A percentile compares a stretch with the other conserved stretches of the same genome.
Conservation (phyloP, 2,329 filamentous ascomycete species). For the Ophiocordyceps sinensis region DNA sequence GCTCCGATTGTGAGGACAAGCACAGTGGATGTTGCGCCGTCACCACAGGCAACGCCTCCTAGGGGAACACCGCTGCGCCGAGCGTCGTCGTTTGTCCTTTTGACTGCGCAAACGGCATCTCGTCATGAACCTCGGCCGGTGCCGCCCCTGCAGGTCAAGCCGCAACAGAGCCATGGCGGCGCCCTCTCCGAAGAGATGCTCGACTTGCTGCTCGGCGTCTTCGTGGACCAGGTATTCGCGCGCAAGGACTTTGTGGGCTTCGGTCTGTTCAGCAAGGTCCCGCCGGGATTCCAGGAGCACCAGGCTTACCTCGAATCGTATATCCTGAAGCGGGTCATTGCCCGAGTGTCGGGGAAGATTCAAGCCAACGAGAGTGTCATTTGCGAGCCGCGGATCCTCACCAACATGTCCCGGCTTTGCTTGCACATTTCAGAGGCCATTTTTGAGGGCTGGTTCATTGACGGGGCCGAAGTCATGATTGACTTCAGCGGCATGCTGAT, state of each 20-base stretch:
- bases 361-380: conserved; percentile 58
- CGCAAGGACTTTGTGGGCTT: conserved; percentile 88
- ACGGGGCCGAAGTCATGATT: conserved; percentile 68
- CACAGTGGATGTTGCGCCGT: conserved; percentile 35
- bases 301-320: conserved; percentile 94
- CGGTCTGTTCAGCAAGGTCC: conserved; percentile 71
- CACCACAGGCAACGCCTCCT: conserved; percentile 28
- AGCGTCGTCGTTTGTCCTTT: conserved; percentile 80
- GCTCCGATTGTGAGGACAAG: conserved; percentile 63
- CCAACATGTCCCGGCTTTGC: conserved; percentile 71
- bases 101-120: conserved; percentile 55
- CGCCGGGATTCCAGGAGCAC: conserved; percentile 85
- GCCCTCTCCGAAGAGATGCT: conserved; percentile 62
- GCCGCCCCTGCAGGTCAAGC: conserved; percentile 26
- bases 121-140: conserved; percentile 29
- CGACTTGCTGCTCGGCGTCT: conserved; percentile 64
- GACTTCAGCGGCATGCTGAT: conserved; percentile 77
- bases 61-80: conserved; percentile 53
- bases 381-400: conserved; percentile 68
- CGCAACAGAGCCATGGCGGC: conserved; percentile 43
- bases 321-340: conserved; percentile 60
- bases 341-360: conserved; percentile 54
- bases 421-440: conserved; percentile 76
- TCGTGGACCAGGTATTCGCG: conserved; percentile 70
- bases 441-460: conserved; percentile 93